Evolutionary conservation across 2,329 filamentous ascomycete species (phyloP).

Genomic region (Chaetomiaceae sp.): DNA sequence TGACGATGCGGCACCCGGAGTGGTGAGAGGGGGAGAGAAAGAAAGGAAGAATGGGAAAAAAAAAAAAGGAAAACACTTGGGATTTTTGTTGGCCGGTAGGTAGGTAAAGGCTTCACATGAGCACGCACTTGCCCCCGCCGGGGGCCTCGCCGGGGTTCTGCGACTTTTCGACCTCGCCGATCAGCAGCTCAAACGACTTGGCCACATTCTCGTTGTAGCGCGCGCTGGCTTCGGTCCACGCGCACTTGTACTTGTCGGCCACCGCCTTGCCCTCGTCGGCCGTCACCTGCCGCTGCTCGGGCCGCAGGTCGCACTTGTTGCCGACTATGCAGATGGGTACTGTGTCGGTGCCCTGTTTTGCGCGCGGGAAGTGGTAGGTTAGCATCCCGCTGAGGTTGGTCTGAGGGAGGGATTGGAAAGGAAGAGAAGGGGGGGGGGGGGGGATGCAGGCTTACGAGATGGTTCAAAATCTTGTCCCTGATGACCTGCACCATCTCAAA

Average conservation of each 20-base stretch:
- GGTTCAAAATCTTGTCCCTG: constrained; percentile 93
- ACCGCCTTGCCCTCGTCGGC: constrained; percentile 80
- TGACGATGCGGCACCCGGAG: too few species aligned
- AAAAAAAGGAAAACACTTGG: too few species aligned
- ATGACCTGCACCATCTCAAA: constrained; percentile 98
- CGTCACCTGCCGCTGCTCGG: constrained; percentile 88
- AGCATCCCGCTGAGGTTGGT: not conserved
- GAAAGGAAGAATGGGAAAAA: not conserved
- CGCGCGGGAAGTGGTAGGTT: not conserved
- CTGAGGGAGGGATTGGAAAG: not conserved
- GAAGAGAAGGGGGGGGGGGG: not conserved
- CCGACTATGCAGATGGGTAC: constrained; percentile 93
- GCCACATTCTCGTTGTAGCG: constrained; percentile 90
- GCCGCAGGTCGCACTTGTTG: constrained; percentile 92
- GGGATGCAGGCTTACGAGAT: constrained; percentile 68
- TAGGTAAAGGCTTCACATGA: constrained; percentile 74
- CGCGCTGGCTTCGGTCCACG: constrained; percentile 91
- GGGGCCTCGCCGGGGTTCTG: constrained; percentile 84
- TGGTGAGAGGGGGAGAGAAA: not conserved
- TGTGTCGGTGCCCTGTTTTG: constrained; percentile 73
- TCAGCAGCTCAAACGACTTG: constrained; percentile 90
- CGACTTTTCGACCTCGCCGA: constrained; percentile 89
- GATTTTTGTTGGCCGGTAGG: too few species aligned
- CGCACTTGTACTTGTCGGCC: constrained; percentile 82
- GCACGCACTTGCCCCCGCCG: constrained; percentile 70